Conservation (phyloP, 2,329 filamentous ascomycete species). For the Epichloe glyceriae region DNA sequence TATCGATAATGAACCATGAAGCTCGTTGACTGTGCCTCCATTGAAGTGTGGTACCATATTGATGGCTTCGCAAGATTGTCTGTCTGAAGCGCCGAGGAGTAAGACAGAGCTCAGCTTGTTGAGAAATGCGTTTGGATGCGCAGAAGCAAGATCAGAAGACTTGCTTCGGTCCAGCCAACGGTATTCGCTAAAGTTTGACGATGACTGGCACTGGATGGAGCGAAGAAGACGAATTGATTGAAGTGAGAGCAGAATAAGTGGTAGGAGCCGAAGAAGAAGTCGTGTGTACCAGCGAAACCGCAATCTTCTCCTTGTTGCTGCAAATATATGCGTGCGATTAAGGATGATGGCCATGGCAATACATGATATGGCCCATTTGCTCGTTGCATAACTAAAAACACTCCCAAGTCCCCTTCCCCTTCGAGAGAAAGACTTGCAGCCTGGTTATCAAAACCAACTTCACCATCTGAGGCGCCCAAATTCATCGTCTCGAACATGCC, state of each 20-base stretch:
- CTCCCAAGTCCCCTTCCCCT: slow-evolving; percentile 62
- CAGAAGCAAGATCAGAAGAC: slow-evolving; percentile 55
- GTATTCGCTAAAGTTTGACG: slow-evolving; percentile 53
- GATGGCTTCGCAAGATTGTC: slow-evolving; percentile 60
- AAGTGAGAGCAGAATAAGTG: slow-evolving; percentile 54
- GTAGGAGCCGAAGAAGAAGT: slow-evolving; percentile 54
- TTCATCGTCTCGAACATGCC: neutral
- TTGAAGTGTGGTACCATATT: slow-evolving; percentile 52
- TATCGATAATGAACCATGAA: slow-evolving; percentile 65
- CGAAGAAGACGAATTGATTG: slow-evolving; percentile 63
- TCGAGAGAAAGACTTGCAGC: slow-evolving; percentile 41
- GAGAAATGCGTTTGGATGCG: slow-evolving; percentile 54
- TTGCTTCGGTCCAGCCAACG: slow-evolving; percentile 57
- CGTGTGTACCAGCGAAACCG: slow-evolving; percentile 61
- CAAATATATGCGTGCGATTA: slow-evolving; percentile 88
- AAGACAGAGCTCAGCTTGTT: slow-evolving; percentile 60
- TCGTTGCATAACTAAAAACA: slow-evolving; percentile 81
- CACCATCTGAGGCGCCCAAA: neutral
- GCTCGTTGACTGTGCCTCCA: slow-evolving; percentile 33
- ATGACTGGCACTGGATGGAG: slow-evolving; percentile 86
- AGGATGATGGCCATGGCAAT: slow-evolving; percentile 76
- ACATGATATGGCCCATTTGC: slow-evolving; percentile 82
- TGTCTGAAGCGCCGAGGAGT: slow-evolving; percentile 61
- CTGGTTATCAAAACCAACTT: slow-evolving; percentile 8
- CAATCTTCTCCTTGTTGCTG: slow-evolving; percentile 72